These are phyloP conservation scores for thale cress (Arabidopsis thaliana) DNA, from an alignment of 345 rosid genomes.

Conservation along the genomic window TAIR10.1 NC_003070.9:5001501-5002000, in stretches of 20 bases:
- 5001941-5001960: constrained; percentile 36
- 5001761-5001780: not conserved
- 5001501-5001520: constrained; percentile 4
- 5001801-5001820: not conserved
- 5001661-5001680: not conserved
- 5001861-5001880: constrained; percentile 33
- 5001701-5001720: not conserved
- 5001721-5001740: not conserved
- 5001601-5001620: not conserved
- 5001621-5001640: not conserved
- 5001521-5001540: constrained; percentile 10
- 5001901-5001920: constrained; percentile 29
- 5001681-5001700: not conserved
- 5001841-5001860: constrained; percentile 28
- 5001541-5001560: not conserved
- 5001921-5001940: constrained; percentile 16
- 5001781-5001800: not conserved
- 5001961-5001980: constrained; percentile 1
- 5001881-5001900: constrained; percentile 37
- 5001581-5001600: not conserved
- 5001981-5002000: constrained; percentile 36
- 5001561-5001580: not conserved
- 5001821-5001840: not conserved
- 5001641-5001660: not conserved
- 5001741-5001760: not conserved